These are phyloP conservation scores for Puccinia polysora DNA, from an alignment of 1,284 basidiomycete genomes.

Conservation along the genomic window DNA sequence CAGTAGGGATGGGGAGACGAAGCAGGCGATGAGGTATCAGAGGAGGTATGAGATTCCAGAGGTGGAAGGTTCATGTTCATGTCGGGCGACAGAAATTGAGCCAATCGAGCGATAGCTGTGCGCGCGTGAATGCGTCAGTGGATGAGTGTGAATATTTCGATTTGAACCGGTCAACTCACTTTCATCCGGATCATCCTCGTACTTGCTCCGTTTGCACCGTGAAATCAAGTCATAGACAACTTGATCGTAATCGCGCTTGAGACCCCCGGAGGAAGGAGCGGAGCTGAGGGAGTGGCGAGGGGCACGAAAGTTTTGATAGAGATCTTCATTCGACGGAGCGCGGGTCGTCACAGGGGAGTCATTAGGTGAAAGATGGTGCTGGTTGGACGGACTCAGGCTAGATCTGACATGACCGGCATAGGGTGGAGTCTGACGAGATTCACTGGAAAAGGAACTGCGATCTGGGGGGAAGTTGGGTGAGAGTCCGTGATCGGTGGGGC, in stretches of 20 bases:
- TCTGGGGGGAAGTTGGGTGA: not conserved
- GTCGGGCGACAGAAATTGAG: conserved; percentile 24
- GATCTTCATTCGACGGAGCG: not conserved
- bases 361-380: not conserved
- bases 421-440: not conserved
- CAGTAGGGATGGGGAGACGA: conserved; percentile 34
- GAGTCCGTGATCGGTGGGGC: not conserved
- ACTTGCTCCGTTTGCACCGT: conserved; percentile 31
- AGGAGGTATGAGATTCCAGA: conserved; percentile 34
- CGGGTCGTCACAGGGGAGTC: conserved; percentile 7
- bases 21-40: conserved; percentile 28
- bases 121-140: no score
- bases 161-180: conserved; percentile 16
- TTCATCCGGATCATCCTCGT: conserved; percentile 18
- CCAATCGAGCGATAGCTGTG: conserved; percentile 20
- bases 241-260: conserved; percentile 38
- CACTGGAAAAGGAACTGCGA: not conserved
- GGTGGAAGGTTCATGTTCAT: conserved; percentile 27
- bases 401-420: conserved; percentile 2
- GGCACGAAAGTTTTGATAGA: conserved; percentile 8
- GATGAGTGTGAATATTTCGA: no score
- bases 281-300: conserved; percentile 6
- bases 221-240: conserved; percentile 27
- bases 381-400: conserved; percentile 4
- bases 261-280: not conserved